Evolutionary conservation across 2,329 filamentous ascomycete genomes (phyloP).

Genomic region (Amauroascus verrucosus): DNA sequence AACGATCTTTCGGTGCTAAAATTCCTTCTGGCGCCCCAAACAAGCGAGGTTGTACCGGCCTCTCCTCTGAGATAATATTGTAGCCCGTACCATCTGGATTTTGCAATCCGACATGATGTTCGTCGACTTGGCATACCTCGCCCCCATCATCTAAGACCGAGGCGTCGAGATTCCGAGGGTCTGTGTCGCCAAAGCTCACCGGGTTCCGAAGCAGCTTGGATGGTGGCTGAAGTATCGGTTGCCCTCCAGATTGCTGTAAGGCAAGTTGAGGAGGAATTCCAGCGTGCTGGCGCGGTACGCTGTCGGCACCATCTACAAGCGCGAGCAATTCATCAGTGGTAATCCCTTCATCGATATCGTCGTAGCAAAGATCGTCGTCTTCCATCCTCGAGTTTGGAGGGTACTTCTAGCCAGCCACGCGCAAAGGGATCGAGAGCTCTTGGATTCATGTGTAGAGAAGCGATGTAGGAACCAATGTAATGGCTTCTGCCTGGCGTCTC

Average conservation of each 20-base stretch:
- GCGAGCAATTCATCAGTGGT: slow-evolving; percentile 34
- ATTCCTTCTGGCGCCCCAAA: neutral
- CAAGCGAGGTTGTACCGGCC: neutral
- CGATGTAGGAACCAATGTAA: neutral
- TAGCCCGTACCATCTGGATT: neutral
- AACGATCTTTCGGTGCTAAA: neutral
- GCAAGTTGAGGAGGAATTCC: slow-evolving; percentile 3
- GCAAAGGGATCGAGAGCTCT: neutral
- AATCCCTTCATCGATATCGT: slow-evolving; percentile 38
- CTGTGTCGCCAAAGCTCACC: slow-evolving; percentile 34
- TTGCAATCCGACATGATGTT: neutral
- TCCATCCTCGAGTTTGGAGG: slow-evolving; percentile 19
- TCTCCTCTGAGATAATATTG: neutral
- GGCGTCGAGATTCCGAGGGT: slow-evolving; percentile 37
- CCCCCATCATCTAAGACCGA: slow-evolving; percentile 32
- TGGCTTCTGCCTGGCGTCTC: no score
- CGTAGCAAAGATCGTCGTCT: slow-evolving; percentile 39
- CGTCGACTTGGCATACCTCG: slow-evolving; percentile 2
- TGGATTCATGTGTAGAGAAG: slow-evolving; percentile 7
- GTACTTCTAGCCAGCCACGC: neutral
- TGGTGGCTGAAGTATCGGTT: slow-evolving; percentile 10
- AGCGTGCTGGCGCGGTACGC: neutral
- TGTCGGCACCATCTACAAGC: slow-evolving; percentile 34
- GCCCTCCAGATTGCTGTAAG: neutral
- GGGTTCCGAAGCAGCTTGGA: slow-evolving; percentile 20